Evolutionary conservation across 768 basidiomycete species (phyloP).

Genomic region (Aureoboletus auriporus): DNA sequence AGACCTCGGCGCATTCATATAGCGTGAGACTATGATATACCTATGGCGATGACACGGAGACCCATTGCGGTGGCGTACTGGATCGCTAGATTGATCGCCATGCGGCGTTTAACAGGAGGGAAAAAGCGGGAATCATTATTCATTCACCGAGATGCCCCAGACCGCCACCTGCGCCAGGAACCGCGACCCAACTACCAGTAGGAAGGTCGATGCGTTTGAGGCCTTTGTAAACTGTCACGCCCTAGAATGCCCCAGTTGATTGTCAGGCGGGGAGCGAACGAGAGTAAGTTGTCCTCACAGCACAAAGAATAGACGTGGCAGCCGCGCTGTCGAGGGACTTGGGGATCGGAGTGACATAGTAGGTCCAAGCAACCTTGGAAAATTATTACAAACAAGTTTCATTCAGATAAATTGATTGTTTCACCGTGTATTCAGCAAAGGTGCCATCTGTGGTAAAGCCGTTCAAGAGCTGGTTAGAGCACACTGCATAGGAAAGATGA

Average conservation of each 20-base stretch:
- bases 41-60: conserved; percentile 43
- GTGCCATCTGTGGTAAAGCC: conserved; percentile 44
- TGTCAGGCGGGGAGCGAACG: background rate
- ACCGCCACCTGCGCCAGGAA: conserved; percentile 38
- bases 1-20: background rate
- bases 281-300: conserved; percentile 17
- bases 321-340: conserved; percentile 34
- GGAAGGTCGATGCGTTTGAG: conserved; percentile 34
- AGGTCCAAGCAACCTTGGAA: conserved; percentile 30
- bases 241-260: conserved; percentile 10
- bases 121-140: background rate
- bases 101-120: background rate
- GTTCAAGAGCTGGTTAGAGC: background rate
- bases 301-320: conserved; percentile 44
- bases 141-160: conserved; percentile 38
- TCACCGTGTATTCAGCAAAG: conserved; percentile 37
- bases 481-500: conserved; percentile 13
- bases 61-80: conserved; percentile 45
- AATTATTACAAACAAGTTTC: background rate
- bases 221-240: conserved; percentile 46
- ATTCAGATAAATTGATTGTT: background rate
- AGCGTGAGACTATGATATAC: conserved; percentile 1
- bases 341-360: conserved; percentile 45
- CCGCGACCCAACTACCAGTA: conserved; percentile 37
- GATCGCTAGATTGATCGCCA: conserved; percentile 36